Base-by-base conservation (phyloP, 2,329 filamentous ascomycete species). In the Venturia nashicola region DNA sequence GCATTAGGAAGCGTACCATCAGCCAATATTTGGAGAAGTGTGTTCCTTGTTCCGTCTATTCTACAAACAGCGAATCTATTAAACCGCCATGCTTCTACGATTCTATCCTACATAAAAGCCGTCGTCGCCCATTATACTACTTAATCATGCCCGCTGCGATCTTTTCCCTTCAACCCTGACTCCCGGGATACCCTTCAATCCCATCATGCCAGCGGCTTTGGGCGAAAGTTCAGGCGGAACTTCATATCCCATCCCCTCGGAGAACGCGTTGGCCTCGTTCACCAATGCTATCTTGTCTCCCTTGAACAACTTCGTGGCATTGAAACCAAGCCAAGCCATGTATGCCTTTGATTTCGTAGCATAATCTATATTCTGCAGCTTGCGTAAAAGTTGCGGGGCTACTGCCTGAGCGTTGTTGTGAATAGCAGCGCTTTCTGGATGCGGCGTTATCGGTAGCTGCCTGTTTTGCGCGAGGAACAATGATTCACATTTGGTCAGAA, bases 391-490 rank as follows among this genome's bases (percentile, higher is more conserved):
- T 23, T 20, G 20, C n/a, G 61, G 43, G 9, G 40, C 42, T 34
- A 42, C 23, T 23, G 4, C 48, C 9, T 5, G n/a, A n/a, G 61
- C 48, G 59, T 55, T 34, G 5, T 32, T 43, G 6, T 68, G 69
- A 5, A 65, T 54, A 11, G 70, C 68, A 14, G 71, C 69, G 27
- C 76, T 72, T 16, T 73, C 71, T 1, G 79, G 77, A 66, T 82
- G 80, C 2, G 79, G 75, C 39, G 79, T 71, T 68, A 83, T 82
- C 20, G 79, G 79, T 20, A 83, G 70, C 40, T 76, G 74, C 65
- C 71, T 79, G 70, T 82, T 82, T 64, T 72, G 71, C 43, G 72
- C 73, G 32, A 79, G 70, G 70, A 83, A 83, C 73, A 80, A 83
- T 7, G 76, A 75, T 67, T 84, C 82, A 62, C 75, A 74, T 66